Conservation (phyloP, 257 asterid species). For the Forsythia viridissima region DNA sequence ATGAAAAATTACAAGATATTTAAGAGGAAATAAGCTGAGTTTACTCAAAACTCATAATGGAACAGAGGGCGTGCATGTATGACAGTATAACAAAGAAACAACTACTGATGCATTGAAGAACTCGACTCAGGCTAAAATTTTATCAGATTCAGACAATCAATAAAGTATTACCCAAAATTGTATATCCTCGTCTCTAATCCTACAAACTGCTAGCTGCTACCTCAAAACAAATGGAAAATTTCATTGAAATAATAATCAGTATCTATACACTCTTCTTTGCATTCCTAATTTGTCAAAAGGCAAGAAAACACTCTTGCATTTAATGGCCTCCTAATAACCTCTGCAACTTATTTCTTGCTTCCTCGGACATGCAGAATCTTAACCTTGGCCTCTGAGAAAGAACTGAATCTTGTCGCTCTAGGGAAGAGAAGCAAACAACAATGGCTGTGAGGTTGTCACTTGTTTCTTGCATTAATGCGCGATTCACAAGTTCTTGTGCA, state of each 20-base stretch:
- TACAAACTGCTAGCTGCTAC: background rate
- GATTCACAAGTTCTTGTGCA: conserved; percentile 71
- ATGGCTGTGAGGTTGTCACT: conserved; percentile 81
- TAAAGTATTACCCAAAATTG: too few relatives aligned
- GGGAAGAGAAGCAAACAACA: conserved; percentile 60
- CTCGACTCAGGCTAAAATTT: too few relatives aligned
- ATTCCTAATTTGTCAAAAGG: background rate
- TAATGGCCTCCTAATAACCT: conserved; percentile 57
- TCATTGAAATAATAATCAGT: background rate
- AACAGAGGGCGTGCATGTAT: too few relatives aligned
- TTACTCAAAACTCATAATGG: too few relatives aligned
- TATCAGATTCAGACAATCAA: too few relatives aligned
- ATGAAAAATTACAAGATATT: too few relatives aligned
- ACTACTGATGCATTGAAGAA: too few relatives aligned
- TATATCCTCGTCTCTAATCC: background rate
- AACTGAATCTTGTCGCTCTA: conserved; percentile 30
- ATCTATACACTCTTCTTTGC: background rate
- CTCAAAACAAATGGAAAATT: background rate
- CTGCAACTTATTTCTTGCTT: conserved; percentile 61
- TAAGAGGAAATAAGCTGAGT: too few relatives aligned
- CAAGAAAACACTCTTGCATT: background rate
- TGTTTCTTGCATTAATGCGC: conserved; percentile 53
- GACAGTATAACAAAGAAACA: too few relatives aligned
- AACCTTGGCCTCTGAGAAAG: conserved; percentile 54
- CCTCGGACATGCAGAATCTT: conserved; percentile 71